Conservation (phyloP, 805 yeast species). For the Kodamaea sagamina region DNA sequence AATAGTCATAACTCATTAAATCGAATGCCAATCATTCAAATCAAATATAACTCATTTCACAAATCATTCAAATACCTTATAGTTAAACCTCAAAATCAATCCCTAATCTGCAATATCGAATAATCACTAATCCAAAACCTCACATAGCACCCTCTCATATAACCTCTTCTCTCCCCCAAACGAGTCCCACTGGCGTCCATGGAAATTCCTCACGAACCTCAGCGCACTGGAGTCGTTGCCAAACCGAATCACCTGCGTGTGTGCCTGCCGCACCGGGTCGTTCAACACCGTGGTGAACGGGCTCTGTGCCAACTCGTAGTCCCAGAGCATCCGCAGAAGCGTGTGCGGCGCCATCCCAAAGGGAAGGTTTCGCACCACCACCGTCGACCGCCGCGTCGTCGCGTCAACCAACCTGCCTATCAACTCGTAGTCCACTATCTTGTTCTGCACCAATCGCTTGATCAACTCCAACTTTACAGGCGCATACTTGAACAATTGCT, state of each 20-base stretch:
- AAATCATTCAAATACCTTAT: too few species aligned
- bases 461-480: conserved; percentile 8
- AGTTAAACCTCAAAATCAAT: too few species aligned
- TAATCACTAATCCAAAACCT: conserved; percentile 26
- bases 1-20: too few species aligned
- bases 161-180: conserved; percentile 30
- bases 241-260: conserved; percentile 44
- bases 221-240: conserved; percentile 46
- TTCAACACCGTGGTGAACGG: conserved; percentile 25
- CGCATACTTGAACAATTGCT: conserved; percentile 9
- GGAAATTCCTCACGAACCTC: conserved; percentile 53
- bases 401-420: conserved; percentile 19
- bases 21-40: too few species aligned
- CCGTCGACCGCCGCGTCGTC: conserved; percentile 28
- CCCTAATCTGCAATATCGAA: too few species aligned
- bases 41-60: too few species aligned
- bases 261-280: conserved; percentile 31
- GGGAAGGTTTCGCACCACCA: conserved; percentile 50
- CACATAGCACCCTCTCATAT: conserved; percentile 42
- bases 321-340: conserved; percentile 48
- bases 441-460: conserved; percentile 7
- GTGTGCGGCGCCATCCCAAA: conserved; percentile 39
- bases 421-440: conserved; percentile 18
- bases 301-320: conserved; percentile 42
- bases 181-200: conserved; percentile 49